Evolutionary conservation across 23 red algal genomes (phyloP).

Genomic region (Cyanidium caldarium): DNA sequence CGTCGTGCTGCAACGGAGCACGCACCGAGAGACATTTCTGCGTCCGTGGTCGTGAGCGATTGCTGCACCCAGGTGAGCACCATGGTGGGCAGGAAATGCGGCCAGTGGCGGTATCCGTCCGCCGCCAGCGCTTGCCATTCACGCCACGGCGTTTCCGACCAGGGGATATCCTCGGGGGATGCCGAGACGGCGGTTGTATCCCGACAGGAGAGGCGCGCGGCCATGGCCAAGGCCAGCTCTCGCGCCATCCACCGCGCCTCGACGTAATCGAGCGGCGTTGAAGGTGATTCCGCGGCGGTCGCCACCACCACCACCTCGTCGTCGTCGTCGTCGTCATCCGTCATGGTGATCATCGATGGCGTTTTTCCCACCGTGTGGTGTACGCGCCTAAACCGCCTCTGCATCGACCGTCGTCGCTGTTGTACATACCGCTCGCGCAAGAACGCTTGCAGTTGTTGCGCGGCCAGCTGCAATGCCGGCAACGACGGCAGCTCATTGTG

Average conservation of each 20-base stretch:
- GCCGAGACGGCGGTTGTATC: background rate
- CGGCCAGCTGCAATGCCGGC: background rate
- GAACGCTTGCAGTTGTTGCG: background rate
- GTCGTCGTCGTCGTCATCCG: background rate
- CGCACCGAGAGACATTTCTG: background rate
- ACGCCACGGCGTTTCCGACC: background rate
- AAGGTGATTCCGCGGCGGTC: background rate
- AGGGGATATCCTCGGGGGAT: background rate
- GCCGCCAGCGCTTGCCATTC: too few species aligned
- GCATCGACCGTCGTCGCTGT: background rate
- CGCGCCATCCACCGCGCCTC: background rate
- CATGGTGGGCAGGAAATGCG: background rate
- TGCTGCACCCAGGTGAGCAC: background rate
- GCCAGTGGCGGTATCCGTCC: too few species aligned
- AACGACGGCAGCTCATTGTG: background rate
- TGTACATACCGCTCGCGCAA: background rate
- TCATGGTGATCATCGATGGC: background rate
- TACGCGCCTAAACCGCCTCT: background rate
- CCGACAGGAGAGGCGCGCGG: background rate
- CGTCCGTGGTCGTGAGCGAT: background rate
- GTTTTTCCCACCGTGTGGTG: background rate
- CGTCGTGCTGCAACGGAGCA: background rate
- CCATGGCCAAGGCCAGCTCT: background rate
- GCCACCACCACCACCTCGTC: background rate
- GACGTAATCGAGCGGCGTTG: background rate